These are phyloP conservation scores for Salvia rosmarinus DNA, from an alignment of 257 asterid species.

Conservation along the genomic window DNA sequence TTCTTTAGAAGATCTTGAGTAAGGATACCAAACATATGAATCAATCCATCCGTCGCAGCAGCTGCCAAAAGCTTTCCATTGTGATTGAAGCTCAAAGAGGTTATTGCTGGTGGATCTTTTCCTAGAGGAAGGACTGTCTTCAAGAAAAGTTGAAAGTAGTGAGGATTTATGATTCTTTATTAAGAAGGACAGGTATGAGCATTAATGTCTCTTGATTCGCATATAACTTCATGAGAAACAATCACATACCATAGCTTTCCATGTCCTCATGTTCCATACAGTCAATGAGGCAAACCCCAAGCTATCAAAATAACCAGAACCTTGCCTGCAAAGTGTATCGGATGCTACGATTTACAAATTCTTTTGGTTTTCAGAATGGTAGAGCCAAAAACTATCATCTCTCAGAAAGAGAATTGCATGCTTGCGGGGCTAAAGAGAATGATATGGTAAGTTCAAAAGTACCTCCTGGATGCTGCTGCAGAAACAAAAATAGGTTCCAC, in stretches of 20 bases:
- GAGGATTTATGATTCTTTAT: slow-evolving; percentile 40
- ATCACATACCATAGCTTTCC: slow-evolving; percentile 90
- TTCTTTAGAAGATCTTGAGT: slow-evolving; percentile 7
- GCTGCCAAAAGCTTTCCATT: slow-evolving; percentile 99
- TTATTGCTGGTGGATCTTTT: slow-evolving; percentile 94
- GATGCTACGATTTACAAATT: slow-evolving; percentile 36
- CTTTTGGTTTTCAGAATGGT: slow-evolving; percentile 21
- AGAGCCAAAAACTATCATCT: slow-evolving; percentile 8
- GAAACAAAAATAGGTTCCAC: slow-evolving; percentile 97
- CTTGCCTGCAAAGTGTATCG: slow-evolving; percentile 59
- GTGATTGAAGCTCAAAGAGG: slow-evolving; percentile 92
- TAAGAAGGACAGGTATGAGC: slow-evolving; percentile 29
- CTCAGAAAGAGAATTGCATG: slow-evolving; percentile 11
- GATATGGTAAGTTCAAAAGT: slow-evolving; percentile 31
- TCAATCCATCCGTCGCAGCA: slow-evolving; percentile 96
- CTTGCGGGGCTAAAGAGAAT: neutral
- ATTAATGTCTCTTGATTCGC: slow-evolving; percentile 28
- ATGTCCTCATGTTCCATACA: slow-evolving; percentile 98
- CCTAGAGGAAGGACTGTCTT: slow-evolving; percentile 99
- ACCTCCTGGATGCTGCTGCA: slow-evolving; percentile 95
- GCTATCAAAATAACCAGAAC: slow-evolving; percentile 51
- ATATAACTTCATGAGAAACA: slow-evolving; percentile 33
- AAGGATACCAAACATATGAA: slow-evolving; percentile 99
- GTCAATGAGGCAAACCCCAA: slow-evolving; percentile 91
- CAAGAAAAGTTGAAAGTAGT: slow-evolving; percentile 55